Evolutionary conservation across 305 asterid species (phyloP).

Genomic region (Solanum aculeatissimum): DNA sequence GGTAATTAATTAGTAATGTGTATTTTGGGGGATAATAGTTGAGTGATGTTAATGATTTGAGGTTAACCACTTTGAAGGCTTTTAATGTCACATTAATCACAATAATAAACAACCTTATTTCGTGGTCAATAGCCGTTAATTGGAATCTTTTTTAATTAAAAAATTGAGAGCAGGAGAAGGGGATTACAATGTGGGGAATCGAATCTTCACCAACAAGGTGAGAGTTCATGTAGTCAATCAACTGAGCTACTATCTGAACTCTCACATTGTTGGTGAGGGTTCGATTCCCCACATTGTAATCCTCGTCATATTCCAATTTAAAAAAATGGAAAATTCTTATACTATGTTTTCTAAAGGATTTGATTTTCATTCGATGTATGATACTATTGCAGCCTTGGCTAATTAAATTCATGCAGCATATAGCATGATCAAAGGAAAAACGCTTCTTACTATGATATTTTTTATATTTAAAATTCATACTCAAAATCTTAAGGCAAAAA

Average conservation of each 20-base stretch:
- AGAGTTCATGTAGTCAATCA: too few species aligned
- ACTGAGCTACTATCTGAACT: too few species aligned
- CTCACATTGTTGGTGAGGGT: too few species aligned
- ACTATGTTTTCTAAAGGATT: too few species aligned
- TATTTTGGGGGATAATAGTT: not conserved
- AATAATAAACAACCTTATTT: not conserved
- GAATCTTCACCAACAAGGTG: too few species aligned
- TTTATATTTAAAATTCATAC: not conserved
- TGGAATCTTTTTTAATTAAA: too few species aligned
- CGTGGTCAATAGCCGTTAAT: not conserved
- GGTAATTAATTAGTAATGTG: not conserved
- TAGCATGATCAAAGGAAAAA: not conserved
- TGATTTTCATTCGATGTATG: not conserved
- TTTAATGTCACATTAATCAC: not conserved
- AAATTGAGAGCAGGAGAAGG: too few species aligned
- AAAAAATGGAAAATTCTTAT: too few species aligned
- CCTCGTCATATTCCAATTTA: too few species aligned
- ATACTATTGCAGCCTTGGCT: not conserved
- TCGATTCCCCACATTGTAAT: too few species aligned
- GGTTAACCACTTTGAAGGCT: not conserved
- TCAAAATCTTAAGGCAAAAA: not conserved
- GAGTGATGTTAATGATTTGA: not conserved
- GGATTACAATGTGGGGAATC: too few species aligned
- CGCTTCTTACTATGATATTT: not conserved
- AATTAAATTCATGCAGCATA: not conserved